Base-by-base conservation (phyloP, 495 filamentous ascomycete species). In the Lasiosphaeria ovina region DNA sequence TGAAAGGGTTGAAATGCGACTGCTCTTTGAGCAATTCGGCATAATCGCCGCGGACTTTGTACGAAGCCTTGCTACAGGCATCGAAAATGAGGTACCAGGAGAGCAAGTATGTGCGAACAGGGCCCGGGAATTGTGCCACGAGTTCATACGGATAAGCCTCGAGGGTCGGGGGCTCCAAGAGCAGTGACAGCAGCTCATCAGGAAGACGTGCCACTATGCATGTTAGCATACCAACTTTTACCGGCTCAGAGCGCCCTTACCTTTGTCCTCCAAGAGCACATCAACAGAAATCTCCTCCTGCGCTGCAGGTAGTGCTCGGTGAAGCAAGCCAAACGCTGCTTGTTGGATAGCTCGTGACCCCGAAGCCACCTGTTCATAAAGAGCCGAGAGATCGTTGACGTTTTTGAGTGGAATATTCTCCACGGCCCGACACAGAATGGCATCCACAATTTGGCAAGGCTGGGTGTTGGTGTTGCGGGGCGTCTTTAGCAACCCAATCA, bases 61-160 rank as follows among this genome's bases (percentile, higher is more conserved):
- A 86, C 4, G 92, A 92, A 6, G 92, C 85, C 48, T 87, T 85
- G 52, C 81, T 76, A 69, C 94, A 94, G 60, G 92, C 89, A 65
- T 94, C 92, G 68, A 96, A 97, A 3, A 96, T 83, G 12, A 98
- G 76, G 58, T 91, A 84, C 94, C 94, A 98, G 45, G 92, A 89
- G 34, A 96, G 76, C n/a, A 98, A 80, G 69, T 97, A 99, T 5
- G 87, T 85, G 51, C 89, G 80, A 47, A 86, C 65, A 2, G 64
- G 81, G 54, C 61, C 75, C 56, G 68, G 86, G 75, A 74, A 95
- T 73, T 60, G 69, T 57, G 57, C 75, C n/a, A 80, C 69, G 1
- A 71, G 60, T 36, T 81, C 78, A 11, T 79, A 78, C 1, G 75
- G 61, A 51, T 78, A 80, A 17, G 64, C 63, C 17, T 77, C 74